Base-by-base conservation (phyloP, 2,329 filamentous ascomycete species). In the Cercospora sojina region DNA sequence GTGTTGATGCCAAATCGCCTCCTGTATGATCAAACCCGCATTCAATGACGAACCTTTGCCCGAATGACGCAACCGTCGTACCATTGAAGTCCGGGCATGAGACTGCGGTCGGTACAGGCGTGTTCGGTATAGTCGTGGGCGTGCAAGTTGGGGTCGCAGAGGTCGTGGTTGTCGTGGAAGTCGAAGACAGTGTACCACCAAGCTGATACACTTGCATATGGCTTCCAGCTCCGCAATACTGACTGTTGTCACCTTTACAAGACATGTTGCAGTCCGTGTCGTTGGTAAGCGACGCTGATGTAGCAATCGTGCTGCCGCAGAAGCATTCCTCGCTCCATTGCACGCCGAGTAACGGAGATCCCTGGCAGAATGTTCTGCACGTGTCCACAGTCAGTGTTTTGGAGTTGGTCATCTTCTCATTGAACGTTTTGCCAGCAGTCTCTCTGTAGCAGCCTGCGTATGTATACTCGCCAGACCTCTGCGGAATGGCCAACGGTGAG, bases 371-470 rank as follows among this genome's bases (percentile, higher is more conserved):
- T 20, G 69, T 58, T 4, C 75, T 74, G 67, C 79, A 80, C 64
- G 67, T 71, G 35, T 79, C 76, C 5, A 80, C 67, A 9, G 80
- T 79, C 77, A 80, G 76, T 58, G 63, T 73, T 13, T 65, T 64
- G 31, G 67, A 68, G 1, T 13, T 64, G 1, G 67, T 68, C n/a
- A 72, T 51, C 20, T 69, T 71, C 53, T 69, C 68, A 4, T 63
- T 68, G 12, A 67, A 65, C 2, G 64, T 68, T 27, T 66, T 65
- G 55, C 55, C 64, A 62, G 18, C 27, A 7, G 27, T 62, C 20
- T 62, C 60, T 20, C 53, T 41, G 23, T 62, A 62, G 49, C 75
- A 77, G 51, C 70, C 68, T 3, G 66, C 63, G 59, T 67, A 76
- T 59, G 67, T 66, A 61, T 68, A 74, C 25, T 64, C 58, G 27